phyloP scores from a whole-genome alignment of 139 green algal species.

The Asterochloris sp. region DNA sequence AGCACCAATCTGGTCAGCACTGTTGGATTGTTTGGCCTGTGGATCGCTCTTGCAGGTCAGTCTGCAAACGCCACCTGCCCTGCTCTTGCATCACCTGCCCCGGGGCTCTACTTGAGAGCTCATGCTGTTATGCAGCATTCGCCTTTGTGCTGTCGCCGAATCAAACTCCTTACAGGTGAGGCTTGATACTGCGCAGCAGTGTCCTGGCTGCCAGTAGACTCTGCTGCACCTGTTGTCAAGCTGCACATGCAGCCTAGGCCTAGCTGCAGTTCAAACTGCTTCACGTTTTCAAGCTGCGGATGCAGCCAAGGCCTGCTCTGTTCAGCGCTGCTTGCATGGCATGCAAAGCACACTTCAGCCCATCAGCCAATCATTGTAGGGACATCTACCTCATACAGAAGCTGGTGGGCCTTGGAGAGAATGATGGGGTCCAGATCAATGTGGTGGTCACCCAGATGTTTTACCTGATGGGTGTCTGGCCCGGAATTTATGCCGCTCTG shows the following conservation, averaged over 20 bases:
- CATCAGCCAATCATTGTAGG: no score
- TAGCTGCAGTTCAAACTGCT: no score
- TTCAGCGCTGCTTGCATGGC: no score
- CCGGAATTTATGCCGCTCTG: constrained; percentile 70
- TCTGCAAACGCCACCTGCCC: not conserved
- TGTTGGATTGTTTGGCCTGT: no score
- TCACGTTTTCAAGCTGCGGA: no score
- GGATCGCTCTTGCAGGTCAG: not conserved
- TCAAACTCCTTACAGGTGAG: constrained; percentile 71
- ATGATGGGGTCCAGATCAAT: constrained; percentile 49
- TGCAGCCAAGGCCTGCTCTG: no score
- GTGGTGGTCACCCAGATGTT: constrained; percentile 64
- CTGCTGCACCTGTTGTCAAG: not conserved
- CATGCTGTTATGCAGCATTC: constrained; percentile 43
- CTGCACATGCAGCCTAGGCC: no score
- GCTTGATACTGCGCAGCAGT: constrained; percentile 35
- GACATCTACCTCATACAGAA: constrained; percentile 39
- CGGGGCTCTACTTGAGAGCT: not conserved
- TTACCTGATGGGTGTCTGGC: constrained; percentile 79
- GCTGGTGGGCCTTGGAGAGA: constrained; percentile 40
- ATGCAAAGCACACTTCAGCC: no score
- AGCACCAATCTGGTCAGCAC: no score
- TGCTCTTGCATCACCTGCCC: not conserved
- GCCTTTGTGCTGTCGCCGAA: constrained; percentile 69
- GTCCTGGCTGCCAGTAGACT: not conserved